Evolutionary conservation across 2,329 filamentous ascomycete species (phyloP).

Genomic region (Aspergillus unguis): DNA sequence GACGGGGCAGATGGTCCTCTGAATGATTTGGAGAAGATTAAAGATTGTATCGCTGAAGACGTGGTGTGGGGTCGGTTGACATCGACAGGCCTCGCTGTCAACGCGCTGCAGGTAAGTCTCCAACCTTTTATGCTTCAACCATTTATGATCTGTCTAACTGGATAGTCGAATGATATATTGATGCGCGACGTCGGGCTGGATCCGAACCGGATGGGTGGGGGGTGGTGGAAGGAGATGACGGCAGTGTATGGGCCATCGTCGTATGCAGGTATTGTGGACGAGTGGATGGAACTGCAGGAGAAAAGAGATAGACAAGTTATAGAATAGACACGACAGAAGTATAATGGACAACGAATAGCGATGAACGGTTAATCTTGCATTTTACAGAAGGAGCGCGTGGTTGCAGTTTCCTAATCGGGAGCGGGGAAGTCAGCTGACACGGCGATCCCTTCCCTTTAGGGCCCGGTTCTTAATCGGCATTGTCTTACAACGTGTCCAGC

Average conservation of each 20-base stretch:
- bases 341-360: neutral
- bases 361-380: neutral
- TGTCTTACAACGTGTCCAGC: too few relatives aligned
- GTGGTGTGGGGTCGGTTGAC: constrained; percentile 21
- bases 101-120: constrained; percentile 21
- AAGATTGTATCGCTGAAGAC: constrained; percentile 20
- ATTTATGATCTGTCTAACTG: neutral
- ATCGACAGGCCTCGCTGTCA: constrained; percentile 19
- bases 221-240: constrained; percentile 18
- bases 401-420: neutral
- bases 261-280: constrained; percentile 26
- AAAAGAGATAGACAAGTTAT: neutral
- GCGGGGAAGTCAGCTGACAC: neutral
- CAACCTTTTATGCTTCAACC: too few relatives aligned
- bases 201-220: constrained; percentile 21
- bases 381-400: neutral
- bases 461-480: too few relatives aligned
- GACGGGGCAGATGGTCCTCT: constrained; percentile 7
- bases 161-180: constrained; percentile 26
- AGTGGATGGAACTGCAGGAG: constrained; percentile 17
- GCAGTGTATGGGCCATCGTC: constrained; percentile 22
- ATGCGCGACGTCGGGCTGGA: constrained; percentile 25
- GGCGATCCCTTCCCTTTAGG: neutral
- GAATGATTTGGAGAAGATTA: constrained; percentile 2
- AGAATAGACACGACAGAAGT: neutral